Percentiles rank a stretch among this genome's conserved stretches.
phyloP scores from a whole-genome alignment of 257 asterid species.

The Plantago ovata region DNA sequence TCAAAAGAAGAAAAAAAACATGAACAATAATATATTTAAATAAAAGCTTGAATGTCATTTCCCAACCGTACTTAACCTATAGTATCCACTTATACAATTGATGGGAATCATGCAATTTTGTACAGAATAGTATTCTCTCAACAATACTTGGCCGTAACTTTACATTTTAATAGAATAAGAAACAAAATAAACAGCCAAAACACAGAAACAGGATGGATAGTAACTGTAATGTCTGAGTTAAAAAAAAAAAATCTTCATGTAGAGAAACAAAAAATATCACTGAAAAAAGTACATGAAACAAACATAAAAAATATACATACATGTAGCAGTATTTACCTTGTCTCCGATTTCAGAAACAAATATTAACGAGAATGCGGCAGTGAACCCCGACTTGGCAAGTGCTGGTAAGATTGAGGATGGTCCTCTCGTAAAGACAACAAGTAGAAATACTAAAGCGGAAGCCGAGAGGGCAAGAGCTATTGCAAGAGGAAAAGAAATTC shows the following conservation, averaged over 20 bases:
- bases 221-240: not conserved
- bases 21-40: not conserved
- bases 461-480: slow-evolving; percentile 53
- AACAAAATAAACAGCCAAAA: no score
- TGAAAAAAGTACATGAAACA: not conserved
- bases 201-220: not conserved
- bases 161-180: not conserved
- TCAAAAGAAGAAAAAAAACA: not conserved
- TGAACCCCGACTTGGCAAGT: slow-evolving; percentile 53
- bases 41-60: not conserved
- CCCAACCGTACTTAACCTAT: no score
- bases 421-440: slow-evolving; percentile 42
- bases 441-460: slow-evolving; percentile 40
- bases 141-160: not conserved
- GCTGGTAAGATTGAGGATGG: slow-evolving; percentile 45
- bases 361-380: slow-evolving; percentile 52
- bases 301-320: not conserved
- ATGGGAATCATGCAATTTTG: not conserved
- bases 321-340: slow-evolving; percentile 6
- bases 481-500: slow-evolving; percentile 48
- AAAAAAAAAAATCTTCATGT: not conserved
- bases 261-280: not conserved
- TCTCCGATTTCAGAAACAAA: slow-evolving; percentile 23
- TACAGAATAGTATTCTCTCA: not conserved
- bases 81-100: not conserved